Evolutionary conservation across 768 basidiomycete species (phyloP).

Genomic region (Tricholoma flavovirens): DNA sequence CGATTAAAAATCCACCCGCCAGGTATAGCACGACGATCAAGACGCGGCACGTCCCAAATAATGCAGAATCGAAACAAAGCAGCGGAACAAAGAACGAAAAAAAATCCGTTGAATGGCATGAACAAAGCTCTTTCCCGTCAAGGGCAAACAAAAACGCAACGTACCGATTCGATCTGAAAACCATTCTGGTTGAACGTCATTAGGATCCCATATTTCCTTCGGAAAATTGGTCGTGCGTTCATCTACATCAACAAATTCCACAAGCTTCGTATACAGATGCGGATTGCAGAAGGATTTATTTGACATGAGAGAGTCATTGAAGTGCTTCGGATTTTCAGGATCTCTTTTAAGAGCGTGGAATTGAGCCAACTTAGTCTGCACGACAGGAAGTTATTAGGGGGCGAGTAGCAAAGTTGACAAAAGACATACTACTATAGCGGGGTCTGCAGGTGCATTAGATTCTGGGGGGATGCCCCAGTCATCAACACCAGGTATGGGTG

Average conservation of each 20-base stretch:
- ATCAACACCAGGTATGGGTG: conserved; percentile 53
- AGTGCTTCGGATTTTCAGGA: conserved; percentile 66
- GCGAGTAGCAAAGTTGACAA: not conserved
- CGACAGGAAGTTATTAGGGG: not conserved
- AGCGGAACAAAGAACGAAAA: not conserved
- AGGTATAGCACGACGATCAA: not conserved
- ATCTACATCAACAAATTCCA: conserved; percentile 90
- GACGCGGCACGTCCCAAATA: not conserved
- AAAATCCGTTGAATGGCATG: conserved; percentile 17
- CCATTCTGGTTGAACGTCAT: conserved; percentile 61
- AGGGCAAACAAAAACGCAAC: conserved; percentile 21
- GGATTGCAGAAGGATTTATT: conserved; percentile 94
- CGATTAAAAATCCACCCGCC: not conserved
- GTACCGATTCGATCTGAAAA: conserved; percentile 74
- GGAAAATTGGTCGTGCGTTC: conserved; percentile 86
- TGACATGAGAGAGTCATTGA: conserved; percentile 93
- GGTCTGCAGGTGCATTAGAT: conserved; percentile 50
- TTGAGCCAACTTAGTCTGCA: conserved; percentile 72
- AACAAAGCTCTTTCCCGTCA: conserved; percentile 9
- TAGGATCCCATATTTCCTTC: conserved; percentile 65
- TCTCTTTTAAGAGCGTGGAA: conserved; percentile 72
- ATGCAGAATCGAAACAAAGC: not conserved
- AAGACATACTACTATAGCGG: conserved; percentile 50
- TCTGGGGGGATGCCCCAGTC: conserved; percentile 78
- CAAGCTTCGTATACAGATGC: conserved; percentile 90